phyloP scores from a whole-genome alignment of 1,139 yeast genomes.

The Scheffersomyces titani region DNA sequence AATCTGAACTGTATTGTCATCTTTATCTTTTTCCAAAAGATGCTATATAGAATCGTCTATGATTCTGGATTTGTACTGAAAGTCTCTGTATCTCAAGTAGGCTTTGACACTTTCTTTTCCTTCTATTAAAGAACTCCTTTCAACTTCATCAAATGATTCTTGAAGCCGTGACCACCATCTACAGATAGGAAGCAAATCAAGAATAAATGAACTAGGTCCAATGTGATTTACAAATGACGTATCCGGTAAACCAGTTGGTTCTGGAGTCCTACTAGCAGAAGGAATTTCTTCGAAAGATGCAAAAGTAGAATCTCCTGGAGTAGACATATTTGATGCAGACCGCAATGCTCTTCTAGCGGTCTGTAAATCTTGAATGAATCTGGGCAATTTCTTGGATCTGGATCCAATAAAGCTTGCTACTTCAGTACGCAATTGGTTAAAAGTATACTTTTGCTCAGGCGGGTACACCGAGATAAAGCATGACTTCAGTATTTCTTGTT shows the following conservation, averaged over 20 bases:
- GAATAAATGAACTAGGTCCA: slow-evolving; percentile 11
- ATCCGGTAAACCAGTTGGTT: slow-evolving; percentile 21
- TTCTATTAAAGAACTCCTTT: slow-evolving; percentile 15
- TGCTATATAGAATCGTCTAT: background rate
- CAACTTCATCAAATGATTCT: slow-evolving; percentile 25
- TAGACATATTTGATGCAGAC: slow-evolving; percentile 5
- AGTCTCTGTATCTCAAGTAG: slow-evolving; percentile 39
- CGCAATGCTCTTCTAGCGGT: slow-evolving; percentile 11
- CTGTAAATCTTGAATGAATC: slow-evolving; percentile 18
- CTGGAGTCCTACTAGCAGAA: slow-evolving; percentile 5
- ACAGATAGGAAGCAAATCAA: slow-evolving; percentile 37
- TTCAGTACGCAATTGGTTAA: slow-evolving; percentile 11
- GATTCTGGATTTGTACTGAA: slow-evolving; percentile 22
- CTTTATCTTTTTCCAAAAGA: background rate
- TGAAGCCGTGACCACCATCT: slow-evolving; percentile 41
- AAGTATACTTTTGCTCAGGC: slow-evolving; percentile 1
- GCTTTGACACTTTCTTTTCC: slow-evolving; percentile 27
- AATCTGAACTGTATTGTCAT: background rate
- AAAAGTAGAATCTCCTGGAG: slow-evolving; percentile 3
- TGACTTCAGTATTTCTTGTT: background rate
- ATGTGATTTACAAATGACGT: slow-evolving; percentile 18
- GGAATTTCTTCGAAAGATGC: background rate
- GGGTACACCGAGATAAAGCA: background rate
- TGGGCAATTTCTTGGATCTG: slow-evolving; percentile 19
- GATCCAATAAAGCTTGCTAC: slow-evolving; percentile 18